These are phyloP conservation scores for Wallacemonas sp. DNA, from an alignment of 208 protist genomes.

Conservation along the genomic window DNA sequence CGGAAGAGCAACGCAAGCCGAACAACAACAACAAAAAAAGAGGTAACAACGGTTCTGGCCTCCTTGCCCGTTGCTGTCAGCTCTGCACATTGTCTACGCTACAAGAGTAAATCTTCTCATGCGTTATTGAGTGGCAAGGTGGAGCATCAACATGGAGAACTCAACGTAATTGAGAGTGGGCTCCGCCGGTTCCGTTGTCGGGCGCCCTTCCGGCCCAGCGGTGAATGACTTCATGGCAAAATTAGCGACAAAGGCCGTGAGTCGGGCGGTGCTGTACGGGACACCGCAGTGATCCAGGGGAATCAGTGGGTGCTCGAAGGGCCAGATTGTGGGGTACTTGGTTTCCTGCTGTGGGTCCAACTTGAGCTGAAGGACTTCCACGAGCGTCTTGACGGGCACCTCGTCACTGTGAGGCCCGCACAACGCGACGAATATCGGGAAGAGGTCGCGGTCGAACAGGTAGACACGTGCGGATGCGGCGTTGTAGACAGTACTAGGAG, in stretches of 20 bases:
- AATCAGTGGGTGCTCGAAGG: constrained; percentile 59
- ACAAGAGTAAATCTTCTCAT: no score
- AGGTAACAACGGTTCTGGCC: not conserved
- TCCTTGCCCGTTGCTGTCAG: no score
- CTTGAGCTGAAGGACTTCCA: constrained; percentile 50
- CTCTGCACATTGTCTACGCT: no score
- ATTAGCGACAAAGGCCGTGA: constrained; percentile 60
- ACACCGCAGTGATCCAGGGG: constrained; percentile 79
- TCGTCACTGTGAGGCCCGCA: constrained; percentile 22
- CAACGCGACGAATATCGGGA: constrained; percentile 51
- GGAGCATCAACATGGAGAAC: constrained; percentile 88
- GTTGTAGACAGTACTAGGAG: not conserved
- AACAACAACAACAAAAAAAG: constrained; percentile 17
- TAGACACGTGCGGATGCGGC: constrained; percentile 3
- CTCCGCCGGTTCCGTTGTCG: constrained; percentile 13
- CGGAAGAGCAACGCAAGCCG: not conserved
- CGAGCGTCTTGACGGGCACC: constrained; percentile 36
- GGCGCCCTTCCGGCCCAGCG: not conserved
- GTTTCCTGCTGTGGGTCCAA: constrained; percentile 20
- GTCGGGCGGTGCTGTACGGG: constrained; percentile 39
- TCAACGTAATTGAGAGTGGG: constrained; percentile 75
- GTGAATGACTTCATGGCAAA: constrained; percentile 49
- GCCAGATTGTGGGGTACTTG: constrained; percentile 35
- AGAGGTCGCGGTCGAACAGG: constrained; percentile 22
- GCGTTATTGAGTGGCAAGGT: constrained; percentile 32